Percentiles rank a stretch among this genome's conserved stretches.
Evolutionary conservation across 1,284 basidiomycete genomes (phyloP).

Genomic region (Leccinum pachyderme): DNA sequence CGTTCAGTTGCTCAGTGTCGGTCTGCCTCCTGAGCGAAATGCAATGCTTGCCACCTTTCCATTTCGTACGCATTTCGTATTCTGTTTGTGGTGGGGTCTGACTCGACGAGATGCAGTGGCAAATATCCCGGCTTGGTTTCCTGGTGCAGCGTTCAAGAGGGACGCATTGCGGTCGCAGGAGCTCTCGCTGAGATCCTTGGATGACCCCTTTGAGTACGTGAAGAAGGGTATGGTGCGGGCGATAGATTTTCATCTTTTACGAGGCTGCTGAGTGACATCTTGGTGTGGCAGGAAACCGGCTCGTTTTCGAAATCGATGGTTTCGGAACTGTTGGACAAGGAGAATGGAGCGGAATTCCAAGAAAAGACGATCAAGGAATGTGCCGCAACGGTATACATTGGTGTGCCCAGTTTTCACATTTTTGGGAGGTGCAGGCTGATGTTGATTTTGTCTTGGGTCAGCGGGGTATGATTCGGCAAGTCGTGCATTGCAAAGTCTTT

Average conservation of each 20-base stretch:
- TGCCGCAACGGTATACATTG: conserved; percentile 33
- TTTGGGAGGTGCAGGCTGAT: neutral
- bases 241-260: neutral
- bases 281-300: conserved; percentile 21
- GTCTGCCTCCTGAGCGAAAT: conserved; percentile 28
- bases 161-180: conserved; percentile 29
- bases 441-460: neutral
- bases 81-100: conserved; percentile 3
- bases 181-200: conserved; percentile 20
- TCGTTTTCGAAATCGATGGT: conserved; percentile 33
- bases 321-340: conserved; percentile 25
- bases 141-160: conserved; percentile 29
- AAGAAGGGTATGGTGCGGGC: conserved; percentile 26
- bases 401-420: conserved; percentile 7
- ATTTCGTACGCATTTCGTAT: conserved; percentile 19
- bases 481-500: neutral
- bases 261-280: neutral
- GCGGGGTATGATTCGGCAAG: conserved; percentile 31
- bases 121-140: conserved; percentile 31
- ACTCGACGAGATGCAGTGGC: conserved; percentile 16
- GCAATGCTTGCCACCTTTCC: conserved; percentile 34
- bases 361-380: conserved; percentile 29
- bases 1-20: conserved; percentile 22
- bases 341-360: conserved; percentile 17
- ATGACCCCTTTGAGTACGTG: conserved; percentile 31